Conservation (phyloP, 176 grass and related monocot species). For the Cenchrus americanus region DNA sequence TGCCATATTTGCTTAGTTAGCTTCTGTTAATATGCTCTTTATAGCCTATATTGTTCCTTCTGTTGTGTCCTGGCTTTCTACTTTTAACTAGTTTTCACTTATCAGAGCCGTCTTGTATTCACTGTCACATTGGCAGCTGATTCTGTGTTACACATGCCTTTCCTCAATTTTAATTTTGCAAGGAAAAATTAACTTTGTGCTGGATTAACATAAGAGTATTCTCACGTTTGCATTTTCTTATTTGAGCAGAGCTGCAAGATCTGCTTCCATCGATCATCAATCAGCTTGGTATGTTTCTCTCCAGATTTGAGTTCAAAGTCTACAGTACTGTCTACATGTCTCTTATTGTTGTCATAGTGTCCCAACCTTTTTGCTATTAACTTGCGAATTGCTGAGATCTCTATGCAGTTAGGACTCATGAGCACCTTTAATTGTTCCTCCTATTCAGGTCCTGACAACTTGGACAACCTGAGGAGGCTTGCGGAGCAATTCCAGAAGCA, state of each 20-base stretch:
- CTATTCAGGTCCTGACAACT: slow-evolving; percentile 86
- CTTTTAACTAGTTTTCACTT: background rate
- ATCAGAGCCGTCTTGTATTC: background rate
- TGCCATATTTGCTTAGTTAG: slow-evolving; percentile 13
- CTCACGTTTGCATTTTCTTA: background rate
- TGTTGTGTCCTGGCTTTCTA: background rate
- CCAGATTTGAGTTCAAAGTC: background rate
- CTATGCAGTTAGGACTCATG: background rate
- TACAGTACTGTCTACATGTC: background rate
- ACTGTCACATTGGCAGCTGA: background rate
- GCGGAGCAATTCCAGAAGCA: slow-evolving; percentile 97
- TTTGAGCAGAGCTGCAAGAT: slow-evolving; percentile 87
- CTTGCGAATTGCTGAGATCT: slow-evolving; percentile 5
- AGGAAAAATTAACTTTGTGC: background rate
- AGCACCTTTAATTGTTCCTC: background rate
- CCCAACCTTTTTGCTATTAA: background rate
- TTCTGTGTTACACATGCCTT: background rate
- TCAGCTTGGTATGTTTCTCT: slow-evolving; percentile 78
- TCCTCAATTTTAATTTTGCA: background rate
- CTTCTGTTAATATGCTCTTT: background rate
- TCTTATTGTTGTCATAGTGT: background rate
- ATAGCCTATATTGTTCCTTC: background rate
- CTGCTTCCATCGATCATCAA: slow-evolving; percentile 93
- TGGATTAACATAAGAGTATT: slow-evolving; percentile 13
- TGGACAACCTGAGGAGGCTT: slow-evolving; percentile 88